Evolutionary conservation across 1,139 yeast genomes (phyloP), one percentile per base, ranked within the genome.

Genomic region (Diutina mesorugosa): DNA sequence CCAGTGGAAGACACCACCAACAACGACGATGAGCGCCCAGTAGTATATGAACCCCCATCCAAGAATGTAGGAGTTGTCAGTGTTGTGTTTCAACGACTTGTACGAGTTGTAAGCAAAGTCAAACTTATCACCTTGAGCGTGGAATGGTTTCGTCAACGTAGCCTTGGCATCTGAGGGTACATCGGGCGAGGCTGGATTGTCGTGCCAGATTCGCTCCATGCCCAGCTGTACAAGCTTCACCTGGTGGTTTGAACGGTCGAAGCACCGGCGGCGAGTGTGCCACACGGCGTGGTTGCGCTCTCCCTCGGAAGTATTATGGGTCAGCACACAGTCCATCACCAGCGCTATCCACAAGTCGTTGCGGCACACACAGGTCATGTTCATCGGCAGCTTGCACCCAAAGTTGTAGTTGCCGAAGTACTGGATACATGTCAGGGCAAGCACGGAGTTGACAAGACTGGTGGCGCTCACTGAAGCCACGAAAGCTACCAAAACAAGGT

Each of bases 301-400:
- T 3, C 46, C 46, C 10, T 48, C 28, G 18, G 55, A 26, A n/a
- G 53, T 30, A 18, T 61, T 60, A 16, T 60, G 60, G 6, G 61
- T 55, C 5, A 52, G 55, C 58, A 61, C 59, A 50, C 63, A 61
- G 29, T 58, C 58, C 51, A 59, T 28, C 26, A 60, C 61, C 12
- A 61, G 59, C 8, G 61, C 60, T 6, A 61, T 55, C 63, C 63
- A 61, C 54, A 60, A 61, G 16, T 59, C 57, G n/a, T 57, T 60
- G 29, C 35, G 51, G 55, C 63, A 61, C 14, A 61, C 58, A 51
- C 63, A 61, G 57, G n/a, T 56, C 56, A 28, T 55, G 57, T 52
- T 61, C 61, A 53, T 61, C 61, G 45, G 61, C 63, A 10, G 26
- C 26, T 60, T 55, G 38, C 63, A 61, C 28, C 63, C 63, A 59